These are phyloP conservation scores for Phytopythium helicoides DNA, from an alignment of 352 stramenopile genomes.

Conservation along the genomic window DNA sequence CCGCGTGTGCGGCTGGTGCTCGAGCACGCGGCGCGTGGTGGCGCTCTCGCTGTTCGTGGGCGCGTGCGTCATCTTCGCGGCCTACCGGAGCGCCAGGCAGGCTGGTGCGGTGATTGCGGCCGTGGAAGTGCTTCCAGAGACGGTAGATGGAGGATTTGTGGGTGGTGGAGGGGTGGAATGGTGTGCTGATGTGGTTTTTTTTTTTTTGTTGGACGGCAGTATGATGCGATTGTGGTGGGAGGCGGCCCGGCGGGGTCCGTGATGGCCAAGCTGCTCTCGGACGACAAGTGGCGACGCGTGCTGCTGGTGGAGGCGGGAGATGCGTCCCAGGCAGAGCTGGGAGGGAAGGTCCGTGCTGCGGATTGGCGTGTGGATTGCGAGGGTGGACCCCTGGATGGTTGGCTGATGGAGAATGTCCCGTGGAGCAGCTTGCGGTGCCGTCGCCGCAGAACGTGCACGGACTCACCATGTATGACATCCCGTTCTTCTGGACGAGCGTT, in stretches of 20 bases:
- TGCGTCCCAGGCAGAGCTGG: constrained; percentile 50
- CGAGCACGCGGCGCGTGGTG: neutral
- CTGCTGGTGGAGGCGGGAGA: constrained; percentile 66
- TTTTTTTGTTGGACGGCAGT: constrained; percentile 19
- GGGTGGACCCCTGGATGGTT: too few species aligned
- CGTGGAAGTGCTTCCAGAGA: constrained; percentile 9
- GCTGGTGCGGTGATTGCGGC: too few species aligned
- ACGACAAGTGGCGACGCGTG: constrained; percentile 55
- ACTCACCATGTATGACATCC: constrained; percentile 81
- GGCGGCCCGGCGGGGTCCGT: constrained; percentile 58
- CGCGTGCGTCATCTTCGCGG: constrained; percentile 7
- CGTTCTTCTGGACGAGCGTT: constrained; percentile 84
- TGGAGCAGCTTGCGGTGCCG: constrained; percentile 30
- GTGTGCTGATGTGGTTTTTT: neutral
- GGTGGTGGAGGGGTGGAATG: neutral
- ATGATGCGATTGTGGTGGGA: constrained; percentile 60
- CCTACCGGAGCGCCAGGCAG: neutral
- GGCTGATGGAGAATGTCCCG: neutral
- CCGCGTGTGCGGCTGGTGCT: constrained; percentile 6
- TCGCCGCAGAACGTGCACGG: constrained; percentile 30
- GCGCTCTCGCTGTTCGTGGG: constrained; percentile 5
- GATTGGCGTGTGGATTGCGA: constrained; percentile 3
- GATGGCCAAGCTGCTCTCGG: constrained; percentile 45
- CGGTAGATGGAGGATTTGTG: constrained; percentile 11
- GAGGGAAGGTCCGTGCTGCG: constrained; percentile 54